These are phyloP conservation scores for Botrytis fabae DNA, from an alignment of 2,329 filamentous ascomycete species.

Conservation along the genomic window DNA sequence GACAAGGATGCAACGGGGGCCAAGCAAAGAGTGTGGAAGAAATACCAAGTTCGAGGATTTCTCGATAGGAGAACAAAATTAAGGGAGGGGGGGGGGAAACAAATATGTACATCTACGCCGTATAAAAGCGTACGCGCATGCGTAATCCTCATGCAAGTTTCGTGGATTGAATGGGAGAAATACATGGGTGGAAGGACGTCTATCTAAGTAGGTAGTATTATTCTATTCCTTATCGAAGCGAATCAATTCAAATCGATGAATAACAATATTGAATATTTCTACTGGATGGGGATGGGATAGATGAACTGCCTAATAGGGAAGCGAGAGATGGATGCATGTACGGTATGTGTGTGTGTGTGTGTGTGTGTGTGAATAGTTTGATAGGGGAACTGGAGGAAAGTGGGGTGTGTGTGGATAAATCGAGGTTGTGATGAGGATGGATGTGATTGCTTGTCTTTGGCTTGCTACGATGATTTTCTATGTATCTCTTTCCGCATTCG, in stretches of 20 bases:
- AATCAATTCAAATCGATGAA: not conserved
- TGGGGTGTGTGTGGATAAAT: not conserved
- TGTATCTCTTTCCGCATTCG: no score
- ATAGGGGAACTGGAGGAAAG: no score
- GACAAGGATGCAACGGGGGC: not conserved
- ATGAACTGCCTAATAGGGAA: not conserved
- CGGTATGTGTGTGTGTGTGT: no score
- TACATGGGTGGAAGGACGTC: not conserved
- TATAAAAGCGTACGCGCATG: not conserved
- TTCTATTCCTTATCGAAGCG: not conserved
- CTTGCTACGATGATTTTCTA: no score
- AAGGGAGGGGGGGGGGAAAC: fast-evolving
- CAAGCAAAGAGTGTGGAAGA: not conserved
- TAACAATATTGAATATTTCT: not conserved
- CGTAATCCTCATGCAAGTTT: not conserved
- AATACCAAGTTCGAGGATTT: not conserved
- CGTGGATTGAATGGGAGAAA: not conserved
- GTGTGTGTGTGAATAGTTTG: not conserved
- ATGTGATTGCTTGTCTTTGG: no score
- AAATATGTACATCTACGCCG: not conserved
- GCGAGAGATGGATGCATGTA: not conserved
- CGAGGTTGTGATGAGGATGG: no score
- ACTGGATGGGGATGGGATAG: not conserved
- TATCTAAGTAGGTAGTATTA: not conserved
- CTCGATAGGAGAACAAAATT: not conserved